Base-by-base conservation (phyloP, 164 flowering plant species). In the Aristolochia fimbriata region DNA sequence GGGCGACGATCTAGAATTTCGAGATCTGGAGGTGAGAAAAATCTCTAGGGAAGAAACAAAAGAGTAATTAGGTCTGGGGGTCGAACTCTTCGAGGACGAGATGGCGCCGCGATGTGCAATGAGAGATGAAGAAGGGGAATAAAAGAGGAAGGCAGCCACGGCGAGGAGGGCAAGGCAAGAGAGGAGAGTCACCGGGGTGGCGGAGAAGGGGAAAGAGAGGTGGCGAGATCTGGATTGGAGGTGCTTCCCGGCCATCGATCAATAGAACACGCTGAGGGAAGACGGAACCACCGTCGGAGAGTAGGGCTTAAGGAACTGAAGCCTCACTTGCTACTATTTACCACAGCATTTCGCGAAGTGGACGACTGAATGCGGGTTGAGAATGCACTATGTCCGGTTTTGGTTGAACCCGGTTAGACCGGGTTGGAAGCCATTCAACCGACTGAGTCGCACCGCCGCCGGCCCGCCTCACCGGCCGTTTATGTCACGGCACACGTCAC, bases 31-130 rank as follows among this genome's bases (percentile, higher is more conserved):
- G 4, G 71, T 31, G 61, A 90, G 88, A 74, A 90, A 86, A 15
- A 65, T 72, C 62, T 84, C 87, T 48, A 93, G 85, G 2, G 97
- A 85, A 21, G 76, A 60, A 19, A 88, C 83, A 76, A 93, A 93
- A 37, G 92, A 85, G 45, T 69, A 51, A 51, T 66, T 63, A 37
- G 60, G 59, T 51, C 60, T 31, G 43, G 73, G 71, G 73, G 16
- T 62, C 9, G 49, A 43, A 58, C 45, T 15, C 52, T 47, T 11
- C 59, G 59, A 30, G 55, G 4, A 6, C 17, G 55, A 19, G 20
- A 20, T 47, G 47, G 61, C 33, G 61, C 20, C 33, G 37, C n/a
- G 62, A 20, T 21, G 66, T 14, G 43, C 7, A 23, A 47, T 54
- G 46, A 23, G 55, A 48, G 30, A 57, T 9, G 54, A 50, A 49